A percentile compares a stretch with the other conserved stretches of the same genome.
These are phyloP conservation scores for Colletotrichum higginsianum DNA, from an alignment of 2,329 filamentous ascomycete species.

Conservation along the genomic window DNA sequence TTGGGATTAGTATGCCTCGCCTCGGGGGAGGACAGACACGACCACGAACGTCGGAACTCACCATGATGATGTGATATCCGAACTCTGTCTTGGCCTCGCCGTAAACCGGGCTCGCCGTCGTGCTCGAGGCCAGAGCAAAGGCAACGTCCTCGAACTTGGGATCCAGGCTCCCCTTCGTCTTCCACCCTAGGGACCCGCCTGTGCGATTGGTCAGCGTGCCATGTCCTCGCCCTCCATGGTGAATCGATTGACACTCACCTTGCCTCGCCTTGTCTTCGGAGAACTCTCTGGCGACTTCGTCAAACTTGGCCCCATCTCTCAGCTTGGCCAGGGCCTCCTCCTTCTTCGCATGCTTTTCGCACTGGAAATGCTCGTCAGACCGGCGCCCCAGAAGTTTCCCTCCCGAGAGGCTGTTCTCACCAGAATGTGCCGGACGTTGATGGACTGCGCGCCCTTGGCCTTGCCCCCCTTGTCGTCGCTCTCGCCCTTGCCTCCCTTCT, in stretches of 20 bases:
- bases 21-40: not conserved
- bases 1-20: conserved; percentile 16
- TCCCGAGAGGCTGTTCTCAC: conserved; percentile 50
- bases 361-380: conserved; percentile 57
- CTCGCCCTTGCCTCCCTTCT: conserved; percentile 53
- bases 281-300: conserved; percentile 79
- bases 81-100: conserved; percentile 81
- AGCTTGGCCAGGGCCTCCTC: conserved; percentile 82
- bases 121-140: conserved; percentile 77
- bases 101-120: conserved; percentile 74
- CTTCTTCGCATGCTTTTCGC: conserved; percentile 83
- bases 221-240: conserved; percentile 2
- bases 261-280: conserved; percentile 84
- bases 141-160: conserved; percentile 81
- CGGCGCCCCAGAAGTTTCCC: not conserved
- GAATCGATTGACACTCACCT: conserved; percentile 56
- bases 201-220: conserved; percentile 12
- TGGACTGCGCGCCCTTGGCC: conserved; percentile 74
- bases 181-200: conserved; percentile 83
- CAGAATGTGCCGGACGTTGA: conserved; percentile 83
- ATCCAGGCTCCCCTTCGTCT: conserved; percentile 77
- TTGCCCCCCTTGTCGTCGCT: conserved; percentile 55
- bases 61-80: conserved; percentile 88
- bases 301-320: conserved; percentile 77
- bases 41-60: conserved; percentile 52